Conservation (phyloP, 2,329 filamentous ascomycete species). For the Fusarium sp. region DNA sequence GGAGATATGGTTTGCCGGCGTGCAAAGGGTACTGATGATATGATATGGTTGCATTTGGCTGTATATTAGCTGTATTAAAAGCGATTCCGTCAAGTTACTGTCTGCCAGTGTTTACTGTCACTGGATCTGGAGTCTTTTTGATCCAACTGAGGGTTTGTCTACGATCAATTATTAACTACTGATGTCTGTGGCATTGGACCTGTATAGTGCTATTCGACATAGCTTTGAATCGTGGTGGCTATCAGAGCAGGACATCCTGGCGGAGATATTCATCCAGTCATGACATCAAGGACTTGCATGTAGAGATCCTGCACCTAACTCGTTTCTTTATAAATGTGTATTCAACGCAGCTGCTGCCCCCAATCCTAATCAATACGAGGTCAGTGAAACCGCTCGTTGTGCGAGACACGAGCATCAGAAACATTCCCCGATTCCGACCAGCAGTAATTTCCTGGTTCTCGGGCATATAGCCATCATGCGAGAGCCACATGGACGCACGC, state of each 20-base stretch:
- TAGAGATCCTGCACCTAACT: too few species aligned
- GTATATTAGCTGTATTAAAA: slow-evolving; percentile 45
- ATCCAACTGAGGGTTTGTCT: too few species aligned
- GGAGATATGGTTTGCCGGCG: slow-evolving; percentile 20
- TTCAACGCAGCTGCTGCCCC: background rate
- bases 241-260: too few species aligned
- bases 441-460: background rate
- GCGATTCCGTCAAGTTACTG: slow-evolving; percentile 22
- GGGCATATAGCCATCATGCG: background rate
- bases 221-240: too few species aligned
- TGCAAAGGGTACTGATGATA: slow-evolving; percentile 35
- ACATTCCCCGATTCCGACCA: background rate
- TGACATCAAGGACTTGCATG: background rate
- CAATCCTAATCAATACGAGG: background rate
- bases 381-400: background rate
- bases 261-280: background rate
- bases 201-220: too few species aligned
- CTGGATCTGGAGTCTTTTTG: too few species aligned
- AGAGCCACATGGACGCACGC: background rate
- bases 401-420: background rate
- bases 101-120: background rate
- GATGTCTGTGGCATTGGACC: too few species aligned
- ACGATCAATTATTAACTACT: too few species aligned
- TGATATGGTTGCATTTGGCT: slow-evolving; percentile 29
- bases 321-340: too few species aligned